phyloP scores from a whole-genome alignment of 768 basidiomycete genomes.

The Hypholoma fasciculare region DNA sequence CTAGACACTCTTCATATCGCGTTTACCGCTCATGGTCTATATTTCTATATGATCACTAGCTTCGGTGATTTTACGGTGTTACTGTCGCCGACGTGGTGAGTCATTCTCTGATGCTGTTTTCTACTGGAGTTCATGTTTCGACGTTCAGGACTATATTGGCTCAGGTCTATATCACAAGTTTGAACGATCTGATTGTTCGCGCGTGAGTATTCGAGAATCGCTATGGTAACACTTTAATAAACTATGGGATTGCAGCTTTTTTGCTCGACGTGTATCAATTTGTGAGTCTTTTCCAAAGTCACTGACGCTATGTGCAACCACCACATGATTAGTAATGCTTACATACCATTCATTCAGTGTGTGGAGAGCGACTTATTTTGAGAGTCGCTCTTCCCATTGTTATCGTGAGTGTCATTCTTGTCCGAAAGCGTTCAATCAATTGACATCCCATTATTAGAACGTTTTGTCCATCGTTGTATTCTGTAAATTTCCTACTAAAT shows the following conservation, averaged over 20 bases:
- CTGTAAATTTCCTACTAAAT: neutral
- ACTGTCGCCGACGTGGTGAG: conserved; percentile 7
- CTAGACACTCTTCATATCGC: conserved; percentile 12
- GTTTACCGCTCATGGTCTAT: conserved; percentile 11
- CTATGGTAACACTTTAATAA: neutral
- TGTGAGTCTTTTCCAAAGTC: neutral
- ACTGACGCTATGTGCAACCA: neutral
- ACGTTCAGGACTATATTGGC: conserved; percentile 4
- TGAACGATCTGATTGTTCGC: conserved; percentile 13
- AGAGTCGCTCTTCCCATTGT: neutral
- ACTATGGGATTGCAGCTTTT: conserved; percentile 5
- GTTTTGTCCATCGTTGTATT: conserved; percentile 4
- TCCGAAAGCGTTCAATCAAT: neutral
- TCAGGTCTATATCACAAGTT: conserved; percentile 7
- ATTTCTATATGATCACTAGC: conserved; percentile 13
- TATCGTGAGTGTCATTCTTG: neutral
- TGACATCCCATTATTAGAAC: neutral
- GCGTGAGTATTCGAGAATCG: neutral
- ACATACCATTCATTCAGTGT: neutral
- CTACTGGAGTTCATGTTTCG: neutral
- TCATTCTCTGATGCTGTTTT: neutral
- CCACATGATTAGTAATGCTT: no score
- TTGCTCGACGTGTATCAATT: conserved; percentile 12
- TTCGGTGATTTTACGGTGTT: conserved; percentile 10
- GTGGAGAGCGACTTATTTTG: conserved; percentile 1